Evolutionary conservation across 2,329 filamentous ascomycete genomes (phyloP), one percentile per base, ranked within the genome.

Genomic region (Diaporthe eres): DNA sequence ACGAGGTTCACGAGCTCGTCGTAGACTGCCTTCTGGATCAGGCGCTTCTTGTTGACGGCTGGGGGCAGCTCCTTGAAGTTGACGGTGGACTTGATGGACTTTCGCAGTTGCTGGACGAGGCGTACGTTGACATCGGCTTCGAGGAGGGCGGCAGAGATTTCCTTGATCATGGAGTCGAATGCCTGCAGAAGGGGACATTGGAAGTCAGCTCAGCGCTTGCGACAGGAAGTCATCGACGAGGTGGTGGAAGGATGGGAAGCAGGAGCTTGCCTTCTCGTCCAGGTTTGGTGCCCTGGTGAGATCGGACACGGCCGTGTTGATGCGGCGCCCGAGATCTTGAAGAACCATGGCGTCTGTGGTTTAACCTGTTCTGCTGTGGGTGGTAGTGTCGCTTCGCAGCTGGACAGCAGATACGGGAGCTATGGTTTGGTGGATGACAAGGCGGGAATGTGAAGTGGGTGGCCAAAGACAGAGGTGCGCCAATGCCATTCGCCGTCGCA

Each of bases 1-100:
- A 99, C 97, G 70, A 99, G 93, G 81, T 95, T 93, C 79, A 98
- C 96, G 71, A 99, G 92, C 85, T 98, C 95, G 83, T 99, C 96
- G 84, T 98, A 99, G 80, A 99, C 97, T 79, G 97, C 92, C 85
- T 98, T 98, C 83, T 99, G 97, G 82, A 99, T 98, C 77, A 99
- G 88, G 79, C 96, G 95, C 87, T 98, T 98, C 91, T 98, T 99
- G 89, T 98, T 99, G 78, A 97, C 95, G 79, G 94, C 94, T 39
- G 95, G 92, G 5, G 95, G 94, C 22, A 98, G 90, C 77, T 98
- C 95, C 84, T 97, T 95, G 87, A 99, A 98, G 87, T 98, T 98
- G 85, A 99, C 97, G 44, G 93, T 91, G 76, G 90, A 87, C 83
- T 95, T 95, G 83, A 99, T 98, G 47, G 96, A 97, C 85, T 97